phyloP scores from a whole-genome alignment of 257 asterid genomes.

The Scutellaria baicalensis region DNA sequence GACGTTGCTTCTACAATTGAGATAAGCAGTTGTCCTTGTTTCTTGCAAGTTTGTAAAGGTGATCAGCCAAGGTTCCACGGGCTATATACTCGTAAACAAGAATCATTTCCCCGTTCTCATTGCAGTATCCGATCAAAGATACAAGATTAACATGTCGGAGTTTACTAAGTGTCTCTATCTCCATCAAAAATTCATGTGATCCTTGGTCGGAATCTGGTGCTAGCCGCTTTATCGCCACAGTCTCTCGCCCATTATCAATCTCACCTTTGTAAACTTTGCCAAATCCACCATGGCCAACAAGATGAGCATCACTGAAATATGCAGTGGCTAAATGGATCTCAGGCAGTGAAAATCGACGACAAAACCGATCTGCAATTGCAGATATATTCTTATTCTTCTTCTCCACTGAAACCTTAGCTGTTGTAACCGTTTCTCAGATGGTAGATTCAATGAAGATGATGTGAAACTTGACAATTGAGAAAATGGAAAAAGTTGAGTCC shows the following conservation, averaged over 20 bases:
- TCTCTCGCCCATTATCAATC: slow-evolving; percentile 17
- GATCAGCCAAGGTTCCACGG: background rate
- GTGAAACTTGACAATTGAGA: background rate
- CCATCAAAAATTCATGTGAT: slow-evolving; percentile 27
- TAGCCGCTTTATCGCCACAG: slow-evolving; percentile 35
- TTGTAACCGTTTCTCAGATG: background rate
- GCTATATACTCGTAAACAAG: slow-evolving; percentile 26
- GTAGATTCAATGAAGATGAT: background rate
- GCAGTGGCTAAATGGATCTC: slow-evolving; percentile 28
- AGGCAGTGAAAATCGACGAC: slow-evolving; percentile 30
- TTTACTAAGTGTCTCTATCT: slow-evolving; percentile 32
- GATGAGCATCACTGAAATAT: slow-evolving; percentile 20
- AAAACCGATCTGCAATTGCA: slow-evolving; percentile 1
- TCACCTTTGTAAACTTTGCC: slow-evolving; percentile 35
- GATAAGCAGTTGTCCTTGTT: background rate
- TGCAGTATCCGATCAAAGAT: slow-evolving; percentile 42
- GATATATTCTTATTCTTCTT: slow-evolving; percentile 1
- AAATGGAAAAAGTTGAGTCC: background rate
- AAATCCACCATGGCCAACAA: slow-evolving; percentile 38
- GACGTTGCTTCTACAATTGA: background rate
- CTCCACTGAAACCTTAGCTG: background rate
- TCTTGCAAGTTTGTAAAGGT: background rate
- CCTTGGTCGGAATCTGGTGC: slow-evolving; percentile 38
- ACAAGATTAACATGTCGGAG: slow-evolving; percentile 35
- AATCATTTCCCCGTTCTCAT: slow-evolving; percentile 30